Conservation (phyloP, 306 rosid genomes). For the Acacia confusa region DNA sequence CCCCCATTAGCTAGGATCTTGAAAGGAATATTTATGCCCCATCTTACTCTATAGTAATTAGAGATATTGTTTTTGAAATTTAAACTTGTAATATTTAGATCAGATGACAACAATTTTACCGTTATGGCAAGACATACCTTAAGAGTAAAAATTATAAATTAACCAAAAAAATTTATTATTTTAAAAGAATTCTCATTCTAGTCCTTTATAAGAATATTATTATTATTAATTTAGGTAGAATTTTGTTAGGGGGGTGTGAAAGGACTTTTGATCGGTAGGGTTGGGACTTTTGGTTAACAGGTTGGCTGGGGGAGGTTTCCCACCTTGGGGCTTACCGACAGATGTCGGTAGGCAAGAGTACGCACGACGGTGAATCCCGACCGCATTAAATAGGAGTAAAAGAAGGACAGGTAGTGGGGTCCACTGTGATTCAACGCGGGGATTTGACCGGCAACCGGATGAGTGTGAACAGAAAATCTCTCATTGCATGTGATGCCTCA, state of each 20-base stretch:
- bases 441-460: conserved; percentile 73
- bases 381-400: conserved; percentile 39
- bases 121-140: accelerated
- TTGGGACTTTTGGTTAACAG: conserved; percentile 76
- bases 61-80: no score
- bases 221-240: background rate
- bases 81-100: no score
- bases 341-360: conserved; percentile 43
- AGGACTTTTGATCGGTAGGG: conserved; percentile 20
- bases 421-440: conserved; percentile 53
- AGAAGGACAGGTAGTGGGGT: conserved; percentile 39
- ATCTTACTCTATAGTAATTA: no score
- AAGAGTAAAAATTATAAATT: background rate
- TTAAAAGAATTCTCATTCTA: background rate
- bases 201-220: background rate
- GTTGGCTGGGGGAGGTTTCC: conserved; percentile 62
- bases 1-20: no score
- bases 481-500: conserved; percentile 32
- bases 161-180: background rate
- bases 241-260: conserved; percentile 39
- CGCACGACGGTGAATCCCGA: conserved; percentile 35
- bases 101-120: no score
- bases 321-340: conserved; percentile 62
- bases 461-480: conserved; percentile 39
- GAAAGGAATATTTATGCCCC: accelerated